Evolutionary conservation across 1,284 basidiomycete species (phyloP).

Genomic region (Mycena sp.): DNA sequence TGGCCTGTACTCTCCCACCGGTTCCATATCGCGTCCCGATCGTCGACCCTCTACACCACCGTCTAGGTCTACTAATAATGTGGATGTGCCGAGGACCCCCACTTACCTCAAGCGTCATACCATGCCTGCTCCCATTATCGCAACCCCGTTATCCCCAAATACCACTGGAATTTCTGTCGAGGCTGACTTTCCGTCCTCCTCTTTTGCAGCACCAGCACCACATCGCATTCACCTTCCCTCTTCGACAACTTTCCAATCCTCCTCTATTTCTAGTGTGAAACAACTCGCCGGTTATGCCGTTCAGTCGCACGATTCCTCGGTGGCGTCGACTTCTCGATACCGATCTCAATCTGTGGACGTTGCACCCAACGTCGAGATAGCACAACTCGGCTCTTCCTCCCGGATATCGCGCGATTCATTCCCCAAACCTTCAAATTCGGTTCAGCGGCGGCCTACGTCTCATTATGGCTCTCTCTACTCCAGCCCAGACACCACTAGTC

Average conservation of each 20-base stretch:
- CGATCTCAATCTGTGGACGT: slow-evolving; percentile 25
- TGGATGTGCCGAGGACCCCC: slow-evolving; percentile 50
- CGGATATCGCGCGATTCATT: slow-evolving; percentile 34
- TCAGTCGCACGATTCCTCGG: background rate
- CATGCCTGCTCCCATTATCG: slow-evolving; percentile 75
- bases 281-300: slow-evolving; percentile 32
- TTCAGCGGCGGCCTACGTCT: slow-evolving; percentile 58
- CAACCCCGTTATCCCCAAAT: slow-evolving; percentile 77
- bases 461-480: slow-evolving; percentile 57
- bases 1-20: slow-evolving; percentile 34
- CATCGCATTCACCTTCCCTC: slow-evolving; percentile 71
- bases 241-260: slow-evolving; percentile 30
- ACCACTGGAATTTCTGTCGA: slow-evolving; percentile 73
- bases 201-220: slow-evolving; percentile 51
- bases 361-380: background rate
- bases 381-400: slow-evolving; percentile 27
- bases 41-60: slow-evolving; percentile 40
- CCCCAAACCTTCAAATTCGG: slow-evolving; percentile 34
- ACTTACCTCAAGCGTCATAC: slow-evolving; percentile 70
- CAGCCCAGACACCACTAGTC: background rate
- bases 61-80: slow-evolving; percentile 30
- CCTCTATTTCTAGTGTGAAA: slow-evolving; percentile 33
- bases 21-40: slow-evolving; percentile 32
- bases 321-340: slow-evolving; percentile 5
- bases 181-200: slow-evolving; percentile 57